A percentile compares a stretch with the other conserved stretches of the same genome.
phyloP scores from a whole-genome alignment of 768 basidiomycete genomes.

The Rhizopogon vinicolor region DNA sequence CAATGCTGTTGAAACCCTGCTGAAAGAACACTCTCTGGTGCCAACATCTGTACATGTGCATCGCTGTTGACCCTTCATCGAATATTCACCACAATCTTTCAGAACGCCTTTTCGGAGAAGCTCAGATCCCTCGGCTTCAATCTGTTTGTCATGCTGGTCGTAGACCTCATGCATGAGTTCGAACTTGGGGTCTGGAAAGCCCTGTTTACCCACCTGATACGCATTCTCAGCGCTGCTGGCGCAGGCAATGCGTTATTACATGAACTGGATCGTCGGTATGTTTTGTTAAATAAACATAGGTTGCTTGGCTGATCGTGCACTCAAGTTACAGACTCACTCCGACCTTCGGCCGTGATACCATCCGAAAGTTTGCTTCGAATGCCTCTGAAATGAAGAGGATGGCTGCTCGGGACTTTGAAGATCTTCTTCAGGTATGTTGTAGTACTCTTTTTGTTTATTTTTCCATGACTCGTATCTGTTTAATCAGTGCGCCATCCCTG shows the following conservation, averaged over 20 bases:
- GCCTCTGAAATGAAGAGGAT: constrained; percentile 15
- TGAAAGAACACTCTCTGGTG: constrained; percentile 13
- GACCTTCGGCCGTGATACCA: constrained; percentile 19
- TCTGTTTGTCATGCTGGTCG: constrained; percentile 16
- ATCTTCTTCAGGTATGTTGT: constrained; percentile 24
- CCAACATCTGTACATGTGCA: constrained; percentile 9
- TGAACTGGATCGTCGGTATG: constrained; percentile 8
- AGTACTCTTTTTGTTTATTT: neutral
- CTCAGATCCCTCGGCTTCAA: constrained; percentile 12
- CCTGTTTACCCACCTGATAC: constrained; percentile 21
- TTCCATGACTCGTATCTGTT: neutral
- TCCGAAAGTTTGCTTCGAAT: constrained; percentile 19
- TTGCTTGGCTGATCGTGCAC: neutral
- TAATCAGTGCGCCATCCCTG: constrained; percentile 8
- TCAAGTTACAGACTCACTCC: constrained; percentile 18
- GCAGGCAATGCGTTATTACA: constrained; percentile 3
- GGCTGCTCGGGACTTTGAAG: constrained; percentile 28
- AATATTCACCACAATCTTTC: neutral
- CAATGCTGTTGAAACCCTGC: constrained; percentile 4
- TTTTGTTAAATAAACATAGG: neutral
- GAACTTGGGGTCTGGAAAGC: constrained; percentile 29
- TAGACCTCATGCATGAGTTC: constrained; percentile 27
- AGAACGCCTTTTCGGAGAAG: constrained; percentile 25
- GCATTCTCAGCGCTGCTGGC: constrained; percentile 12
- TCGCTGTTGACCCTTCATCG: neutral